Conservation (phyloP, 179 eudicot species). For the Monotropa hypopitys region DNA sequence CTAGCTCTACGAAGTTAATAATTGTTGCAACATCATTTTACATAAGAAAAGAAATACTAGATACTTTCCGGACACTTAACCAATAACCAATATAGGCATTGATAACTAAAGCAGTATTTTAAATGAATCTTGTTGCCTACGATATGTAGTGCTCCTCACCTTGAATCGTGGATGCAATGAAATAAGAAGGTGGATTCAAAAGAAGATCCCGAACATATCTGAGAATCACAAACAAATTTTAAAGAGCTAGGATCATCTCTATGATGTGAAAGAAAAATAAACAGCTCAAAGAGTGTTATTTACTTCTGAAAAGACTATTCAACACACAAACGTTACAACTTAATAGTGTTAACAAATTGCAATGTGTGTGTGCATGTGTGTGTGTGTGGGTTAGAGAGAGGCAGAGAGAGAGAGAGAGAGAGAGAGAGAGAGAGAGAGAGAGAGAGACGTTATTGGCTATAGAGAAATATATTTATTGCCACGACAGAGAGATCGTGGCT, state of each 20-base stretch:
- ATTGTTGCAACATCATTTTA: not conserved
- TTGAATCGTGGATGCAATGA: conserved; percentile 66
- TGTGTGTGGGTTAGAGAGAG: not conserved
- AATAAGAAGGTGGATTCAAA: conserved; percentile 92
- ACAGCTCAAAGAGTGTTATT: not conserved
- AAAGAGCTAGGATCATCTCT: not conserved
- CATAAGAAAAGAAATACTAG: no score
- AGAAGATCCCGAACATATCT: conserved; percentile 94
- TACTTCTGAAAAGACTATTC: not conserved
- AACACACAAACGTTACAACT: not conserved
- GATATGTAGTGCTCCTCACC: conserved; percentile 26
- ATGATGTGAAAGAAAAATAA: not conserved
- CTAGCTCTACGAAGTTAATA: not conserved
- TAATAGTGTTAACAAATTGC: not conserved
- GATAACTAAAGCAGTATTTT: not conserved
- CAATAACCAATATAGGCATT: not conserved
- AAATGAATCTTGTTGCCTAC: not conserved
- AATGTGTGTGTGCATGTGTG: no score
- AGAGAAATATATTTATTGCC: not conserved
- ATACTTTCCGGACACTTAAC: not conserved
- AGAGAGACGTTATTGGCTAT: not conserved
- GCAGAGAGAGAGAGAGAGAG: not conserved
- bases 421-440: not conserved
- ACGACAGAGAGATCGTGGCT: no score
- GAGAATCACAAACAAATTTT: conserved; percentile 11